These are phyloP conservation scores for Diaporthe longicolla DNA, from an alignment of 2,329 filamentous ascomycete species.

Conservation along the genomic window DNA sequence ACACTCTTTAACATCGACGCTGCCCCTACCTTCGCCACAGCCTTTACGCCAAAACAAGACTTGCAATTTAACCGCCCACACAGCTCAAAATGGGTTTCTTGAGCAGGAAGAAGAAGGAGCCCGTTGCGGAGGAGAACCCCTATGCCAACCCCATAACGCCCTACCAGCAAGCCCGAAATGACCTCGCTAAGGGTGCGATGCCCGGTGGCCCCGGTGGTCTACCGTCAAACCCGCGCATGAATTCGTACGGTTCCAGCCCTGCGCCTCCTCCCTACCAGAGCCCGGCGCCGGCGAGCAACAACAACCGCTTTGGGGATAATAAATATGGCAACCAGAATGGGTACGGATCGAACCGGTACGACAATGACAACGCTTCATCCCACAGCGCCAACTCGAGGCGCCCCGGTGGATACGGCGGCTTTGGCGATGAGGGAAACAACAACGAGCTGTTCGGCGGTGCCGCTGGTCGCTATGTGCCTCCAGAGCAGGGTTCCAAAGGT, in stretches of 20 bases:
- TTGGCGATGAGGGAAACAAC: constrained; percentile 65
- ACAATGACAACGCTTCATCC: constrained; percentile 51
- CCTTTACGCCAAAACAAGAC: not conserved
- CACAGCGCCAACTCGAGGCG: constrained; percentile 53
- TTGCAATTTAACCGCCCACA: not conserved
- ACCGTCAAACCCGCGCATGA: constrained; percentile 48
- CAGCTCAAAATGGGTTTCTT: constrained; percentile 60
- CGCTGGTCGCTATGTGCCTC: constrained; percentile 45
- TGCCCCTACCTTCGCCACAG: not conserved
- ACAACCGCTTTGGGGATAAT: constrained; percentile 66
- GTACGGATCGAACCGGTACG: constrained; percentile 69
- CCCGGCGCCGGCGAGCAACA: constrained; percentile 47
- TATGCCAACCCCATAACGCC: constrained; percentile 67
- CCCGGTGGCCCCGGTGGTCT: constrained; percentile 43
- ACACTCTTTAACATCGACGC: not conserved
- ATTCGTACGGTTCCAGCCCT: constrained; percentile 45
- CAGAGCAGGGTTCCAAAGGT: constrained; percentile 39
- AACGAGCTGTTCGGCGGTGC: constrained; percentile 70
- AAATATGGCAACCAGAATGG: constrained; percentile 66
- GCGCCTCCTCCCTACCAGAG: constrained; percentile 55
- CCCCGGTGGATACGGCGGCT: constrained; percentile 73
- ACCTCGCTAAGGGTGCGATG: constrained; percentile 49
- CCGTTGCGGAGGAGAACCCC: constrained; percentile 69
- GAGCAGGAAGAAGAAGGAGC: constrained; percentile 62
- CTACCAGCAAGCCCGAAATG: constrained; percentile 60